Evolutionary conservation across 148 eudicot species (phyloP), one percentile per base, ranked within the genome.

Genomic region (Nepenthes gracilis): DNA sequence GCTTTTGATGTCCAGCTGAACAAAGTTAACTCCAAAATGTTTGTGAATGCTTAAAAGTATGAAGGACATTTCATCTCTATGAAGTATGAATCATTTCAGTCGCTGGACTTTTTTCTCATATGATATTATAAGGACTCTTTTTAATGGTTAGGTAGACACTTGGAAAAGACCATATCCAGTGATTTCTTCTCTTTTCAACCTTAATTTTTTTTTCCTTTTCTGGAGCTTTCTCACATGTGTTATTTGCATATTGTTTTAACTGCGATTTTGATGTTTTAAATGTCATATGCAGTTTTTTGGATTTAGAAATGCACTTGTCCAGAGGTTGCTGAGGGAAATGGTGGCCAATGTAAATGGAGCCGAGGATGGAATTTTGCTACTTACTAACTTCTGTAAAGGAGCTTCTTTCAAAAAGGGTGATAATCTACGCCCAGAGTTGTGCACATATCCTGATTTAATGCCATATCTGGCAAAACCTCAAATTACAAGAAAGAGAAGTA

Each of bases 281-380:
- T 71, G 56, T 64, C 23, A 35, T 51, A 6, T 83, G 83, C 87
- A 93, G 99, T 80, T 93, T 69, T 93, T 88, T 58, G 99, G 99
- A 69, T 93, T 93, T 72, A 88, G 80, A 76, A 93, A 88, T 70
- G 72, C 82, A 56, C 70, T 86, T 61, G 96, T 93, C 63, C 95
- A 77, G 77, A 84, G 99, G 71, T 75, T 93, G 73, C 76, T 93
- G 15, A 70, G 99, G 72, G 99, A 86, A 76, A 75, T 93, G 74
- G 79, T 77, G 61, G 75, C 89, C 69, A 79, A 77, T 68, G 54
- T 74, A 57, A 74, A 75, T 73, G 78, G 77, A 67, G 85, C 83
- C 64, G 67, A 78, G 38, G 83, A 75, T 52, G 81, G 57, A 49
- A 73, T 70, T 68, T 69, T 57, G 54, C 63, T 35, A 9, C 12